Percentiles rank a stretch among this genome's conserved stretches.
These are phyloP conservation scores for Dictyostelium capitatum DNA, from an alignment of 78 protist genomes.

Conservation along the genomic window DNA sequence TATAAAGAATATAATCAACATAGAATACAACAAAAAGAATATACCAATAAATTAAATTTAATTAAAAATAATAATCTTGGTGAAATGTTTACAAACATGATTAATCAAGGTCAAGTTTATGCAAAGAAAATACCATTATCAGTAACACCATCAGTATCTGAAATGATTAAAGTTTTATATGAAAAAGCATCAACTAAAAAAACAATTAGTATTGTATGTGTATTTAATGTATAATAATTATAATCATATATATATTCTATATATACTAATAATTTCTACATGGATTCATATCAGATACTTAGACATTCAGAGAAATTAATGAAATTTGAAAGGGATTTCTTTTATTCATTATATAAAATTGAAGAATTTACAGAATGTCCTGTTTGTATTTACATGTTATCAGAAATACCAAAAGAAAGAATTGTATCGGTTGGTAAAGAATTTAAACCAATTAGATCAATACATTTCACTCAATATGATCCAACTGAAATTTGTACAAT, in stretches of 20 bases:
- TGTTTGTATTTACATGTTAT: conserved; percentile 7
- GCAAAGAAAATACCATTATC: background rate
- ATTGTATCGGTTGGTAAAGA: background rate
- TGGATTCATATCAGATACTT: background rate
- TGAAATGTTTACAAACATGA: background rate
- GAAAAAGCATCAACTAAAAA: conserved; percentile 1
- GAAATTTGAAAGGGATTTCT: background rate
- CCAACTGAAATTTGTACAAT: conserved; percentile 13
- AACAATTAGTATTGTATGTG: background rate
- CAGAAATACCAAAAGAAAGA: background rate
- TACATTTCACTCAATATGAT: conserved; percentile 6
- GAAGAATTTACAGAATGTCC: background rate
- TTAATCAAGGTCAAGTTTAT: background rate
- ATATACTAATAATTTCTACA: background rate
- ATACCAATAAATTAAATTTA: too few relatives aligned
- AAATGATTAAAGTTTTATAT: background rate
- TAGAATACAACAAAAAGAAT: too few relatives aligned
- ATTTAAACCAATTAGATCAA: background rate
- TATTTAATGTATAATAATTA: background rate
- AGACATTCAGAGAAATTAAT: conserved; percentile 6
- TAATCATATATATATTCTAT: background rate
- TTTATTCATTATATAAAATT: background rate
- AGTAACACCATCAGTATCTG: background rate
- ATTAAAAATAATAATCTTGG: background rate
- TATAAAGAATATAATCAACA: background rate